Conservation (phyloP, 1,139 yeast species). For the Taphrina betulina region DNA sequence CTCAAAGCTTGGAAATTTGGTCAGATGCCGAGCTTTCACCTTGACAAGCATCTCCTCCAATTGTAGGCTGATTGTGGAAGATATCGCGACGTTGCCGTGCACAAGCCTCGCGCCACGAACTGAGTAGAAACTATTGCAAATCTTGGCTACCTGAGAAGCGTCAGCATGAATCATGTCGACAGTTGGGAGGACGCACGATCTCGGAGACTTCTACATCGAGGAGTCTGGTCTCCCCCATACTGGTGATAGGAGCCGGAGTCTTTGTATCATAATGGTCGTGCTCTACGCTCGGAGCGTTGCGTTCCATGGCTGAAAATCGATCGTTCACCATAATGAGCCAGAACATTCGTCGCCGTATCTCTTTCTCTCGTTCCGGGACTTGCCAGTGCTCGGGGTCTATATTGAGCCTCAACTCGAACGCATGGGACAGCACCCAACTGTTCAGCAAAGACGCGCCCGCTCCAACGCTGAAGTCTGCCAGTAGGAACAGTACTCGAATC, state of each 20-base stretch:
- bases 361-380: constrained; percentile 18
- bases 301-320: constrained; percentile 12
- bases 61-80: neutral
- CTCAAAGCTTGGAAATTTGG: neutral
- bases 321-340: constrained; percentile 13
- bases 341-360: constrained; percentile 2
- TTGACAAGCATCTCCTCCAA: neutral
- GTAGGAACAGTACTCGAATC: constrained; percentile 7
- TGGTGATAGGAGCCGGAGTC: neutral
- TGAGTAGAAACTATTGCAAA: neutral
- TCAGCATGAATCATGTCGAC: too few species aligned
- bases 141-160: constrained; percentile 1
- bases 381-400: constrained; percentile 27
- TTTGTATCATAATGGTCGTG: constrained; percentile 5
- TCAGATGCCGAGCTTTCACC: neutral
- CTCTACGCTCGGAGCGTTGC: neutral
- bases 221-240: neutral
- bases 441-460: constrained; percentile 8
- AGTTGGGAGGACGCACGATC: neutral
- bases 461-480: constrained; percentile 10
- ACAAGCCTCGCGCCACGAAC: constrained; percentile 17
- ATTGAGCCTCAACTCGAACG: constrained; percentile 18
- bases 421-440: constrained; percentile 22
- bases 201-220: constrained; percentile 12
- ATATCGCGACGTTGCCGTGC: constrained; percentile 1